Conservation (phyloP, 257 asterid species). For the Solanum pinnatisectum region DNA sequence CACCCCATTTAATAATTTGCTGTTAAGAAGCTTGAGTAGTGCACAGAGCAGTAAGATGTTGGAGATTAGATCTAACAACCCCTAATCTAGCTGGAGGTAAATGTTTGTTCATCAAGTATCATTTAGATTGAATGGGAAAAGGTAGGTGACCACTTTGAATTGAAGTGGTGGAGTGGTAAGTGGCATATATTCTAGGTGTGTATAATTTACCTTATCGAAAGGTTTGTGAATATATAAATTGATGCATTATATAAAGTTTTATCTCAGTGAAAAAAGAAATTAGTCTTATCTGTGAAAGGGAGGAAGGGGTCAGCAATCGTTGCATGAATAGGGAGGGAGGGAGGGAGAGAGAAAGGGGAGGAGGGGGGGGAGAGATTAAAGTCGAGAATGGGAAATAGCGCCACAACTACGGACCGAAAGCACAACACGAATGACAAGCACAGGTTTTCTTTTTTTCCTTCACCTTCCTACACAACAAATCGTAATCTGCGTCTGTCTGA, state of each 20-base stretch:
- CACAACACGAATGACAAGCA: background rate
- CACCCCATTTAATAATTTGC: background rate
- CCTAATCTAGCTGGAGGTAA: background rate
- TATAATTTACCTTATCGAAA: background rate
- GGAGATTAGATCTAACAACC: background rate
- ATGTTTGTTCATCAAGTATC: background rate
- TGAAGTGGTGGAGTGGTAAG: background rate
- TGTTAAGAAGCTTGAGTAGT: background rate
- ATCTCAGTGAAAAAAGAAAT: background rate
- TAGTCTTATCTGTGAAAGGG: background rate
- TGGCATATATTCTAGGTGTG: background rate
- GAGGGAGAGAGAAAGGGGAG: background rate
- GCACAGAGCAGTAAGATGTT: background rate
- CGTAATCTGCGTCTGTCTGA: background rate
- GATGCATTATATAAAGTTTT: background rate
- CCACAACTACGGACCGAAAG: background rate
- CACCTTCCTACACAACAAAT: background rate
- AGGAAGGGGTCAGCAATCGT: background rate
- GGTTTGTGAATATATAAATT: background rate
- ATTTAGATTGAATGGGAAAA: background rate
- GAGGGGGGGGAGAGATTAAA: background rate
- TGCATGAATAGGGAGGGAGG: background rate
- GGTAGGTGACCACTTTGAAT: background rate
- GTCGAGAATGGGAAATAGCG: background rate
- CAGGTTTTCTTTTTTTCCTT: background rate